phyloP scores from a whole-genome alignment of 768 basidiomycete genomes.

The Rhodotorula kratochvilovae region DNA sequence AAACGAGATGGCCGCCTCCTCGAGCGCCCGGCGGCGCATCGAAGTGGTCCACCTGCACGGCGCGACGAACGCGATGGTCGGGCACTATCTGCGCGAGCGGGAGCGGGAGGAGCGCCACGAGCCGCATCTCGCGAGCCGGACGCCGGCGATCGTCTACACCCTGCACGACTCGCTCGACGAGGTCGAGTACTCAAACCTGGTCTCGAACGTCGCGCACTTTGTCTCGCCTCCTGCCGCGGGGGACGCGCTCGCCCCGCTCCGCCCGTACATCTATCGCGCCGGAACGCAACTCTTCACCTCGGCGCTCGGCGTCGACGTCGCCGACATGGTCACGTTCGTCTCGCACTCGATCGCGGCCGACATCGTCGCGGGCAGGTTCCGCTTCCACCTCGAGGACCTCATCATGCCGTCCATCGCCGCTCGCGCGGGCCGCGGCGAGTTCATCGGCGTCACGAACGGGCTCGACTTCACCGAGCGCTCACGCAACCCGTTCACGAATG shows the following conservation, averaged over 20 bases:
- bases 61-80: slow-evolving; percentile 30
- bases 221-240: not conserved
- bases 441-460: slow-evolving; percentile 30
- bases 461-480: slow-evolving; percentile 17
- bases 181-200: slow-evolving; percentile 26
- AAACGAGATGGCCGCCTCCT: not conserved
- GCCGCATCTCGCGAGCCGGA: not conserved
- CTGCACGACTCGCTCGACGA: slow-evolving; percentile 33
- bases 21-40: not conserved
- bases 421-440: not conserved
- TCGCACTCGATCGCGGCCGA: slow-evolving; percentile 22
- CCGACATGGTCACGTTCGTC: slow-evolving; percentile 28
- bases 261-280: slow-evolving; percentile 11
- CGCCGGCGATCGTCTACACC: slow-evolving; percentile 25
- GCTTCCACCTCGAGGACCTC: slow-evolving; percentile 25
- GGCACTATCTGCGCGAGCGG: slow-evolving; percentile 11
- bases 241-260: not conserved
- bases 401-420: slow-evolving; percentile 23
- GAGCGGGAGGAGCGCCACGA: not conserved
- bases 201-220: slow-evolving; percentile 7
- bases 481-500: slow-evolving; percentile 15
- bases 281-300: slow-evolving; percentile 22
- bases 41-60: slow-evolving; percentile 31
- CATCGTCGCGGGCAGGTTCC: slow-evolving; percentile 18
- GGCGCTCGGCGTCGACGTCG: slow-evolving; percentile 29